Evolutionary conservation across 1,284 basidiomycete species (phyloP).

Genomic region (Thelephora terrestris): DNA sequence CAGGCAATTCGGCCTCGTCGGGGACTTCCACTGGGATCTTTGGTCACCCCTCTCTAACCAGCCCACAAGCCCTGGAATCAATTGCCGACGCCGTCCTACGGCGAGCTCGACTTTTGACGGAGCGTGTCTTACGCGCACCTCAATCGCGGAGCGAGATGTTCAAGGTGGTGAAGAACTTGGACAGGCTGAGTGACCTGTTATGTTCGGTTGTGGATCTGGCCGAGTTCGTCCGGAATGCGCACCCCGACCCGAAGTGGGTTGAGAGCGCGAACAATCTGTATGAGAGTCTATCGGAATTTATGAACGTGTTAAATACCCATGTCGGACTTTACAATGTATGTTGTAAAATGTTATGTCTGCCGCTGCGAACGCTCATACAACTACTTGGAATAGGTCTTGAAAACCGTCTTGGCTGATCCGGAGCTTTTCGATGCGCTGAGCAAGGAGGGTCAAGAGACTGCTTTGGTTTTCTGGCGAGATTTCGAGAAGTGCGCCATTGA

Average conservation of each 20-base stretch:
- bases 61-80: constrained; percentile 50
- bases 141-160: constrained; percentile 64
- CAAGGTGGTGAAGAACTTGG: constrained; percentile 87
- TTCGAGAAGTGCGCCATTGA: constrained; percentile 97
- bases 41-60: constrained; percentile 50
- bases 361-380: not conserved
- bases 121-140: constrained; percentile 58
- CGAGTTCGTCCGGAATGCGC: constrained; percentile 87
- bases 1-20: constrained; percentile 24
- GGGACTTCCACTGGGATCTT: constrained; percentile 61
- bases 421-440: constrained; percentile 50
- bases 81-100: constrained; percentile 64
- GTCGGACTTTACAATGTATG: constrained; percentile 85
- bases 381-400: constrained; percentile 41
- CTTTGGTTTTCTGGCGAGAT: constrained; percentile 90
- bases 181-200: constrained; percentile 89
- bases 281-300: constrained; percentile 89
- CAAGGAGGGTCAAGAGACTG: constrained; percentile 71
- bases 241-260: constrained; percentile 82
- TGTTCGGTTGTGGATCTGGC: constrained; percentile 96
- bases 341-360: constrained; percentile 8
- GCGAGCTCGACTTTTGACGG: constrained; percentile 65
- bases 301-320: constrained; percentile 96
- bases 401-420: constrained; percentile 52
- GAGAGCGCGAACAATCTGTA: constrained; percentile 81